Percentiles rank a stretch among this genome's conserved stretches.
phyloP scores from a whole-genome alignment of 2,329 filamentous ascomycete species.

The Tolypocladium amazonense region DNA sequence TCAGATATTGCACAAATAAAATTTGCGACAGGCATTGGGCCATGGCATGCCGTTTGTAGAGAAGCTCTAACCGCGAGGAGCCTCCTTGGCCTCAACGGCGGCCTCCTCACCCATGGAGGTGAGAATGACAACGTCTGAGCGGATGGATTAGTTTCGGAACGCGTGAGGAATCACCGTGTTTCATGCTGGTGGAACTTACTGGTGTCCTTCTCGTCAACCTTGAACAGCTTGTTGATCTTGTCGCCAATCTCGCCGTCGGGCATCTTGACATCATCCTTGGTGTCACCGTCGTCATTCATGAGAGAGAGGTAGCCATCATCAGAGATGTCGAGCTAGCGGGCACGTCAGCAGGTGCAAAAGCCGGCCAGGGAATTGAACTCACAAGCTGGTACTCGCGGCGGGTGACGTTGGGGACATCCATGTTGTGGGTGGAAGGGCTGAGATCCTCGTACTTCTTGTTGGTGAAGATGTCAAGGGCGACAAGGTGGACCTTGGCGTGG shows the following conservation, averaged over 20 bases:
- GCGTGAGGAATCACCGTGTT: too few relatives aligned
- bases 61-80: conserved; percentile 34
- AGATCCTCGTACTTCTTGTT: conserved; percentile 99
- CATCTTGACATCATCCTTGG: conserved; percentile 91
- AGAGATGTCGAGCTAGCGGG: conserved; percentile 71
- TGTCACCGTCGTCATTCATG: conserved; percentile 75
- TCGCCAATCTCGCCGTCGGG: conserved; percentile 84
- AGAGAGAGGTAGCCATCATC: conserved; percentile 94
- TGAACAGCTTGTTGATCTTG: conserved; percentile 75
- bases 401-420: conserved; percentile 91
- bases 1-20: conserved; percentile 11
- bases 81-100: conserved; percentile 91
- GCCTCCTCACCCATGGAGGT: conserved; percentile 94
- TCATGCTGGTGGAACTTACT: conserved; percentile 50
- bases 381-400: conserved; percentile 92
- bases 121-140: conserved; percentile 79
- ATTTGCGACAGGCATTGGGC: conserved; percentile 15
- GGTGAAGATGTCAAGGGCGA: conserved; percentile 98
- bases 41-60: conserved; percentile 12
- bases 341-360: background rate
- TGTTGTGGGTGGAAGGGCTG: conserved; percentile 94
- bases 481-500: conserved; percentile 99
- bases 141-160: conserved; percentile 8
- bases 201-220: conserved; percentile 77
- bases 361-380: conserved; percentile 33